Base-by-base conservation (phyloP, 1,284 basidiomycete genomes). In the Trametes pubescens region DNA sequence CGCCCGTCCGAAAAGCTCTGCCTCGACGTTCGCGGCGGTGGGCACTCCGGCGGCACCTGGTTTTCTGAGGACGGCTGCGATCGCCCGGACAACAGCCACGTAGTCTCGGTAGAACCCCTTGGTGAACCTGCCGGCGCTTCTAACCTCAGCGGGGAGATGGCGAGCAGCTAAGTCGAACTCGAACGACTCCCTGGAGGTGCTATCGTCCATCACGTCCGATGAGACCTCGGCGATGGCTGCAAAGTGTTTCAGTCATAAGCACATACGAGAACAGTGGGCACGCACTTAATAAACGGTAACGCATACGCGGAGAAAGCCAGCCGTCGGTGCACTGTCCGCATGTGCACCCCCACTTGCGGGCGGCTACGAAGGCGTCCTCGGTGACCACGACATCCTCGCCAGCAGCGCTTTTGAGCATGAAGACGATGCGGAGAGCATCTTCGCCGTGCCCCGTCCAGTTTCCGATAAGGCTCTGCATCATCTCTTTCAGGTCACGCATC, bases 251-350 rank as follows among this genome's bases (percentile, higher is more conserved):
- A 43, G 40, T 16, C 14, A 18, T n/a, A 43, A 43, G 29, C 8
- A n/a, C 8, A 8, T 8, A 32, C 29, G 29, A 8, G 29, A 32
- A 32, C 4, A 32, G 29, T 32, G 29, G 4, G 29, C 29, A 44
- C 40, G 35, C 57, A 63, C 56, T n/a, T 21, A 34, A 9, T 7
- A 61, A 47, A 14, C 61, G 56, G 38, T 52, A 69, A 8, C 58
- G 60, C 71, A 72, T 70, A n/a, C 67, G 60, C 29, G 66, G 67
- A 32, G 70, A 70, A 1, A 72, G 55, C 68, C 70, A 71, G 2
- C 67, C 71, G 8, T 57, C 65, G 1, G 58, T 51, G 49, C 71
- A 72, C 24, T 64, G 47, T 5, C 65, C 65, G 48, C 71, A 72
- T 18, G 70, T 68, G 49, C 71, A 72, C 10, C 71, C 69, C 56